Evolutionary conservation across 164 flowering plant genomes (phyloP), one percentile per base, ranked within the genome.

Genomic region (Aristolochia californica): DNA sequence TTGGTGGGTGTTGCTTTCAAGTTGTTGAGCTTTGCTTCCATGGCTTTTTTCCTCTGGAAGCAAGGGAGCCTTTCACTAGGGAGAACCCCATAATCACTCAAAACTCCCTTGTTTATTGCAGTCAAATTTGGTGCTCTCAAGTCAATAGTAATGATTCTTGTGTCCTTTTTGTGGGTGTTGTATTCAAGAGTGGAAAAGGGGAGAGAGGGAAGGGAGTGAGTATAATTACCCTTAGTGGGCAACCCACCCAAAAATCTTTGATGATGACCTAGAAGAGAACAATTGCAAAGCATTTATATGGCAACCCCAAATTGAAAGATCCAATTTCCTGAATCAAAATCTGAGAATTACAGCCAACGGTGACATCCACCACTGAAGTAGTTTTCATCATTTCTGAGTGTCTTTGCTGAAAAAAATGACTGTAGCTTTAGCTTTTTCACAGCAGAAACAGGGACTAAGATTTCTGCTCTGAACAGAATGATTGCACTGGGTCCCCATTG

Each of bases 1-100:
- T 24, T 38, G 59, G 59, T 56, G 59, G 47, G 14, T 24, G 59
- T 56, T 40, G 59, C 43, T 56, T 56, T 56, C 59, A 43, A 56
- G 59, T 56, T 21, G 59, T 56, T 56, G 45, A 18, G 24, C 3
- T 40, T 40, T 40, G 18, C 47, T 48, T 9, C 20, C 22, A 20
- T 47, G 50, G 22, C 50, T 13, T 47, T 18, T 47, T n/a, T n/a
- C n/a, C 50, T 47, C 15, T 47, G 4, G 20, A 47, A 47, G 50
- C 20, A 47, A 47, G 22, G n/a, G 18, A 20, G 22, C 7, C 50
- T 20, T 47, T 34, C 9, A 12, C 40, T 34, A 5, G n/a, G 40
- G 40, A 12, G 40, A 34, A 34, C 40, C 40, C 40, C 40, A 34
- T 34, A 34, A 34, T 34, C 40, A 34, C 40, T 34, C 40, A 34